phyloP scores from a whole-genome alignment of 495 filamentous ascomycete species.

The Neurospora intermedia region DNA sequence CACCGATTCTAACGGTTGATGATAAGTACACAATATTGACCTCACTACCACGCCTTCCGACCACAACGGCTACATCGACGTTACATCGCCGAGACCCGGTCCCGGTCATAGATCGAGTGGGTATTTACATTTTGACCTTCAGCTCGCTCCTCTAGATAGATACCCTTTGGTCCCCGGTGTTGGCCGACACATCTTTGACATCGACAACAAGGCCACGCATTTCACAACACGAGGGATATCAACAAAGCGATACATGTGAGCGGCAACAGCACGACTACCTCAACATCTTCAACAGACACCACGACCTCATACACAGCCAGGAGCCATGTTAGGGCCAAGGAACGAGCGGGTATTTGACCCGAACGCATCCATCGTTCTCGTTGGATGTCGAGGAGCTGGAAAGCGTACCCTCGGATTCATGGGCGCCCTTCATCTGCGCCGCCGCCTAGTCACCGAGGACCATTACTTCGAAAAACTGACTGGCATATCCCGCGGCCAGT shows the following conservation, averaged over 20 bases:
- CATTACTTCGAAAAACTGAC: slow-evolving; percentile 58
- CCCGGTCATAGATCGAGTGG: not conserved
- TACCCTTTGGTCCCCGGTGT: not conserved
- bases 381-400: slow-evolving; percentile 65
- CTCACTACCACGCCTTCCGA: not conserved
- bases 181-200: not conserved
- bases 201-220: not conserved
- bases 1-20: not conserved
- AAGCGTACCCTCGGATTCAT: slow-evolving; percentile 72
- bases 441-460: slow-evolving; percentile 62
- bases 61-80: not conserved
- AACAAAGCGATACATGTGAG: not conserved
- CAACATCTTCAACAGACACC: not conserved
- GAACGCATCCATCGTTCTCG: slow-evolving; percentile 60
- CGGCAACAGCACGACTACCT: not conserved
- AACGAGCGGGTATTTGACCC: slow-evolving; percentile 42
- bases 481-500: slow-evolving; percentile 49
- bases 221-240: not conserved
- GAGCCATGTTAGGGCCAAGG: slow-evolving; percentile 17
- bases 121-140: not conserved
- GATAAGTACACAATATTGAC: not conserved
- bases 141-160: not conserved
- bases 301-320: not conserved
- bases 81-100: not conserved
- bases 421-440: slow-evolving; percentile 57